Base-by-base conservation (phyloP, 345 rosid genomes). In the Syzygium jambos region DNA sequence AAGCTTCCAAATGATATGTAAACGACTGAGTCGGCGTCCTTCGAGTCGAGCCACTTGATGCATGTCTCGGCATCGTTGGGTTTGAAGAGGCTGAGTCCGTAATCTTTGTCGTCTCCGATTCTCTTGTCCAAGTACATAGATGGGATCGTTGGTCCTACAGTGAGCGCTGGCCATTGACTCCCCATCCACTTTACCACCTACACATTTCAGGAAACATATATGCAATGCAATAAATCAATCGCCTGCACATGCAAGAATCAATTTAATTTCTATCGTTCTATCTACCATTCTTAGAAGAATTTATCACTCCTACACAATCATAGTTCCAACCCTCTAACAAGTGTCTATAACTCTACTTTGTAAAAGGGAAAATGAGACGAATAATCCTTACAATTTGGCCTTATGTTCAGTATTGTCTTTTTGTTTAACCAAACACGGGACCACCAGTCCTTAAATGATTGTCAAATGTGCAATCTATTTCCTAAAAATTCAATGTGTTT, bases 1-100 rank as follows among this genome's bases (percentile, higher is more conserved):
- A 94, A 38, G 87, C 98, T 95, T 46, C 95, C 95, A 51, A 94
- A 94, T 84, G 98, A 93, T 49, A 91, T 90, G 21, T 93, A 93
- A 61, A 93, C 90, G 2, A 95, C 98, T 2, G 95, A 95, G 25
- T n/a, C 65, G 17, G 86, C 84, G 11, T 89, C 89, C 90, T 90
- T 94, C 6, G 93, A 78, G 90, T 93, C 89, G 38, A 95, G 85
- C 98, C 95, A 95, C 38, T 88, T 85, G 12, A 88, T 90, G 90
- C 92, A 91, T 6, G 88, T 86, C 19, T 86, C 88, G 2, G 80
- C 55, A 68, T 34, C 78, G 23, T 91, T 89, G 52, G 92, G 88
- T 38, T 88, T 86, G 88, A 91, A 88, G 78, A 91, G 88, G 85
- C 51, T 89, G 49, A 92, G 51, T 11, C 90, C 91, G 41, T 91